Evolutionary conservation across 352 stramenopile genomes (phyloP).

Genomic region (Hyaloperonospora arabidopsidis): DNA sequence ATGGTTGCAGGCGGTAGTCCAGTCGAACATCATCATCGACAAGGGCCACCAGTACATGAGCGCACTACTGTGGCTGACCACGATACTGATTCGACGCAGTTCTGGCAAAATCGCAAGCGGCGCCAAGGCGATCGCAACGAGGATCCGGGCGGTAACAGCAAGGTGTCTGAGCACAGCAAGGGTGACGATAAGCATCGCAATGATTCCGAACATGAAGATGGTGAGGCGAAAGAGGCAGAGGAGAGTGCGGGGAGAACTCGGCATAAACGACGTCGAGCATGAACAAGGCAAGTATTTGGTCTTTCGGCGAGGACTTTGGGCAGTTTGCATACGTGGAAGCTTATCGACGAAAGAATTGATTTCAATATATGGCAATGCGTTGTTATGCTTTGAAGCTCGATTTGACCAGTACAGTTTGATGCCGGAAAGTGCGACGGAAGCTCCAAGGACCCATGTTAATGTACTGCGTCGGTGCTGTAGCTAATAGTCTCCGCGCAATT

Average conservation of each 20-base stretch:
- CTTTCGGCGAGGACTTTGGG: not conserved
- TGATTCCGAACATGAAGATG: conserved; percentile 12
- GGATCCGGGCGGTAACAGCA: conserved; percentile 1
- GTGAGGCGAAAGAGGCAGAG: conserved; percentile 14
- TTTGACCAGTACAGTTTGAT: too few relatives aligned
- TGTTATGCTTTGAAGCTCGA: not conserved
- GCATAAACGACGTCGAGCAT: conserved; percentile 23
- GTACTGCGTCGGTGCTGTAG: conserved; percentile 1
- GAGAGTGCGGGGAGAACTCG: conserved; percentile 28
- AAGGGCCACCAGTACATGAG: conserved; percentile 12
- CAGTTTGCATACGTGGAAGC: too few relatives aligned
- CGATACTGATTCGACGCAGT: not conserved
- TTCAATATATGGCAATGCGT: not conserved
- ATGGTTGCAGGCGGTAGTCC: conserved; percentile 5
- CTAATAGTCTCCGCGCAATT: conserved; percentile 90
- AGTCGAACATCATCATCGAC: conserved; percentile 17
- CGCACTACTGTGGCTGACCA: conserved; percentile 9
- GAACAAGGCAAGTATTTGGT: conserved; percentile 5
- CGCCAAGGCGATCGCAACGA: conserved; percentile 3
- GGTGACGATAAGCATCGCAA: conserved; percentile 9
- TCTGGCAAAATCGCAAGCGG: conserved; percentile 14
- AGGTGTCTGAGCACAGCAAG: conserved; percentile 1
- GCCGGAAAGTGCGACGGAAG: too few relatives aligned
- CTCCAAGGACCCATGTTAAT: too few relatives aligned
- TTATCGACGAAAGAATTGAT: not conserved